Evolutionary conservation across 371 early-diverging fungal species (phyloP).

Genomic region (Gilbertella persicaria): DNA sequence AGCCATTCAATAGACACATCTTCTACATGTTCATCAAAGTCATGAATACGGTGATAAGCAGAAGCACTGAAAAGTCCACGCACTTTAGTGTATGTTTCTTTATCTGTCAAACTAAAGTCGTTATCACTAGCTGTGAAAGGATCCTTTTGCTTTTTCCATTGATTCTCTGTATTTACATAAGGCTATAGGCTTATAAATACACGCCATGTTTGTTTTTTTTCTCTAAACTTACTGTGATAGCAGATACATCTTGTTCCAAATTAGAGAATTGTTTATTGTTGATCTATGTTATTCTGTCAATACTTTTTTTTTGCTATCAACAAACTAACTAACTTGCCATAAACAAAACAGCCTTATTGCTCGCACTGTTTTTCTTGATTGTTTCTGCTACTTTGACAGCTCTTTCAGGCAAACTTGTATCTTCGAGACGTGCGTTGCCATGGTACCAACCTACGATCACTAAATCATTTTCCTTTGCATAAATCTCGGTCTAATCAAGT

Average conservation of each 20-base stretch:
- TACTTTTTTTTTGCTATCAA: too few species aligned
- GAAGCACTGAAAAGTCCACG: conserved; percentile 33
- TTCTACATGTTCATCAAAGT: conserved; percentile 80
- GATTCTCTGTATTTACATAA: conserved; percentile 43
- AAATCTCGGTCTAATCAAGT: conserved; percentile 50
- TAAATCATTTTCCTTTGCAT: conserved; percentile 44
- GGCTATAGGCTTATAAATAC: conserved; percentile 27
- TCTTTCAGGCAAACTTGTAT: conserved; percentile 46
- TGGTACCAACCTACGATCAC: conserved; percentile 67
- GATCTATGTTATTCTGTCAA: conserved; percentile 21
- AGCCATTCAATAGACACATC: conserved; percentile 73
- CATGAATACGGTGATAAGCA: conserved; percentile 55
- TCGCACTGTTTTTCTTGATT: conserved; percentile 40
- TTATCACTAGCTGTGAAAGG: conserved; percentile 28
- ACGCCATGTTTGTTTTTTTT: too few species aligned
- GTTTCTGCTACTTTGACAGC: conserved; percentile 56
- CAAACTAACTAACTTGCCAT: conserved; percentile 41
- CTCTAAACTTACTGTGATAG: conserved; percentile 41
- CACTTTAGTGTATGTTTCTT: conserved; percentile 39
- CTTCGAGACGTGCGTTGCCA: conserved; percentile 52
- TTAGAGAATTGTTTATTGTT: conserved; percentile 34
- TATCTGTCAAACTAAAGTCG: conserved; percentile 27
- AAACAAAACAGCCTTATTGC: conserved; percentile 38
- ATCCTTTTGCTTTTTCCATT: conserved; percentile 50
- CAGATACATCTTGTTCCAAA: conserved; percentile 21